These are phyloP conservation scores for Streptanthus diversifolius DNA, from an alignment of 345 rosid genomes.

Conservation along the genomic window DNA sequence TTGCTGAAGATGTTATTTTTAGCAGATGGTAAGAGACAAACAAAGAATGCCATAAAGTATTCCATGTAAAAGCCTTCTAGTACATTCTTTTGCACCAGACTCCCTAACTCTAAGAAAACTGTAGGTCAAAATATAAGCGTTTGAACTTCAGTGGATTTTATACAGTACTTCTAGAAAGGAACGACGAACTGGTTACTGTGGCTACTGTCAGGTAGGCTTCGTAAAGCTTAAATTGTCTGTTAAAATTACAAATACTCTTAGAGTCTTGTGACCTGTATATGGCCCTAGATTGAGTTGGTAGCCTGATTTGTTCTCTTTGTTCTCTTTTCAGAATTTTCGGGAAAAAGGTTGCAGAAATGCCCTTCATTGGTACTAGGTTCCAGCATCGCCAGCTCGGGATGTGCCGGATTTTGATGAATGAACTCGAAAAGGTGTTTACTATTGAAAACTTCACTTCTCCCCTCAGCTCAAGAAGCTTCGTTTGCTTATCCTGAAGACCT, in stretches of 20 bases:
- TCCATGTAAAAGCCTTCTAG: neutral
- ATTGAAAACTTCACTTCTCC: slow-evolving; percentile 4
- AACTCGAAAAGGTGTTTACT: slow-evolving; percentile 52
- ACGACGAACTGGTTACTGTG: slow-evolving; percentile 61
- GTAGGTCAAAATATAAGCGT: slow-evolving; percentile 63
- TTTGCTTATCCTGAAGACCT: neutral
- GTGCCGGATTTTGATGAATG: slow-evolving; percentile 55
- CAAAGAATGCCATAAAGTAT: neutral
- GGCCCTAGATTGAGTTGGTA: slow-evolving; percentile 3
- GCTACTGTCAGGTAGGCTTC: slow-evolving; percentile 62
- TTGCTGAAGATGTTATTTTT: slow-evolving; percentile 66
- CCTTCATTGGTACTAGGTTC: slow-evolving; percentile 56
- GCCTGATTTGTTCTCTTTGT: slow-evolving; percentile 18
- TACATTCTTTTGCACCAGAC: neutral
- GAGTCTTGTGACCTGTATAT: neutral
- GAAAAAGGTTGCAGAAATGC: slow-evolving; percentile 59
- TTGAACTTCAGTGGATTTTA: slow-evolving; percentile 76
- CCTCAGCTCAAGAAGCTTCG: neutral
- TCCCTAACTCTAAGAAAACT: slow-evolving; percentile 11
- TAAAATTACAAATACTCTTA: neutral
- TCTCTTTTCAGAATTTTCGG: slow-evolving; percentile 50
- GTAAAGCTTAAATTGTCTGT: slow-evolving; percentile 6
- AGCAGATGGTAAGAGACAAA: slow-evolving; percentile 53
- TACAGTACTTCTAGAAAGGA: slow-evolving; percentile 62
- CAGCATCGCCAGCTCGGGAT: slow-evolving; percentile 51